A percentile compares a stretch with the other conserved stretches of the same genome.
Evolutionary conservation across 108 stramenopile genomes (phyloP).

Genomic region (Skeletonema grethae): DNA sequence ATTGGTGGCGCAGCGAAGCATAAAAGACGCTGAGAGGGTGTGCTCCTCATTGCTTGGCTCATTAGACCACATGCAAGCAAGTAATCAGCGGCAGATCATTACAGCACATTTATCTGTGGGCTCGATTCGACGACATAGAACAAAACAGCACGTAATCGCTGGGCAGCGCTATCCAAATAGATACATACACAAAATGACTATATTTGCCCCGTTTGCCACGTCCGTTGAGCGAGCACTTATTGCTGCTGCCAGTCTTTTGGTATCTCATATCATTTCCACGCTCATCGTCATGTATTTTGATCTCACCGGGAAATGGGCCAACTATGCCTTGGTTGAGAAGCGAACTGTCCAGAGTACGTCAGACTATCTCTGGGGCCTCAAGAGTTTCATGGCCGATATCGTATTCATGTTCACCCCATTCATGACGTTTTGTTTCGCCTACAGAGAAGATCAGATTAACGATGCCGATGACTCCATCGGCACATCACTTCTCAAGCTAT

Average conservation of each 20-base stretch:
- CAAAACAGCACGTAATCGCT: neutral
- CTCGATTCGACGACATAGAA: neutral
- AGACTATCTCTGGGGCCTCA: conserved; percentile 28
- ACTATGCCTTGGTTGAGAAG: conserved; percentile 19
- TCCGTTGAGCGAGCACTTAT: conserved; percentile 5
- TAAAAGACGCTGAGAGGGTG: too few relatives aligned
- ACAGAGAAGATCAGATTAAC: conserved; percentile 9
- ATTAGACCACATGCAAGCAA: too few relatives aligned
- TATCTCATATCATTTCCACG: conserved; percentile 19
- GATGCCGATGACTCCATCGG: conserved; percentile 6
- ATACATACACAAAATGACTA: neutral
- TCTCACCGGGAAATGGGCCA: conserved; percentile 24
- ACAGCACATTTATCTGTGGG: too few relatives aligned
- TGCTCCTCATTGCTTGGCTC: too few relatives aligned
- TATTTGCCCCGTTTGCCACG: too few relatives aligned
- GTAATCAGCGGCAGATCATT: too few relatives aligned
- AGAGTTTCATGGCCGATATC: conserved; percentile 30
- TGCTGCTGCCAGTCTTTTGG: conserved; percentile 20
- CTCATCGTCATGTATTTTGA: conserved; percentile 29
- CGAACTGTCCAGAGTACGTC: conserved; percentile 3
- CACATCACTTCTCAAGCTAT: conserved; percentile 16
- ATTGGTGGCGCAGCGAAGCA: too few relatives aligned
- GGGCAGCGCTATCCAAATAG: too few relatives aligned
- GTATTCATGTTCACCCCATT: conserved; percentile 37
- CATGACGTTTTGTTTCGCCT: conserved; percentile 33